Percentiles rank a stretch among this genome's conserved stretches.
phyloP scores from a whole-genome alignment of 1,284 basidiomycete genomes.

The Fomitopsis pinicola region DNA sequence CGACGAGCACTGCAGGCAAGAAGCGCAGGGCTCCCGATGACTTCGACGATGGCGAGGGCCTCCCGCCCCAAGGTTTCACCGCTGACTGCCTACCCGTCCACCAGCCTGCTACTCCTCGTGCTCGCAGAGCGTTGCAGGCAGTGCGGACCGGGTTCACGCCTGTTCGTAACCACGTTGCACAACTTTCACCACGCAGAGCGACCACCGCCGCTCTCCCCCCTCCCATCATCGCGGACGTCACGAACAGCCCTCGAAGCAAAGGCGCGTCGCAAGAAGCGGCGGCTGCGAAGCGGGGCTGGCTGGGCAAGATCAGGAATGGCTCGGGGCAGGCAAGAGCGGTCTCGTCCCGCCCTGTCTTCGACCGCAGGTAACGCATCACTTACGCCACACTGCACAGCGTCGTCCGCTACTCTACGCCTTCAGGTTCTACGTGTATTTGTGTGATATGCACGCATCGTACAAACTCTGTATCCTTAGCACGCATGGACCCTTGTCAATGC shows the following conservation, averaged over 20 bases:
- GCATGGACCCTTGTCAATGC: neutral
- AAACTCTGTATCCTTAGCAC: neutral
- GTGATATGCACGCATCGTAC: neutral
- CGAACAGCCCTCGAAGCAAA: constrained; percentile 53
- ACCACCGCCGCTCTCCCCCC: constrained; percentile 18
- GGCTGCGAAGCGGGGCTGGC: constrained; percentile 26
- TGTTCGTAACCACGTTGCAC: constrained; percentile 42
- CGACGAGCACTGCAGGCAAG: constrained; percentile 36
- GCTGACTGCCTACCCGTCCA: constrained; percentile 37
- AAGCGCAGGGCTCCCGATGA: constrained; percentile 73
- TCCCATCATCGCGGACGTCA: constrained; percentile 53
- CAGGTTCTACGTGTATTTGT: neutral
- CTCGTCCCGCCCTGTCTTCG: constrained; percentile 1
- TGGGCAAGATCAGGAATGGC: constrained; percentile 27
- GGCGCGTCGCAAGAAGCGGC: constrained; percentile 21
- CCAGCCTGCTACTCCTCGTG: constrained; percentile 50
- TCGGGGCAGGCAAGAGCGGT: constrained; percentile 7
- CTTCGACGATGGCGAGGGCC: constrained; percentile 49
- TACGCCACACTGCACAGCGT: neutral
- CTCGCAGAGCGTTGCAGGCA: constrained; percentile 50
- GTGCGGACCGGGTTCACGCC: constrained; percentile 70
- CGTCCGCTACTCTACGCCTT: neutral
- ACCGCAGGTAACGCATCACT: neutral
- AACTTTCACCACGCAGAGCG: constrained; percentile 20
- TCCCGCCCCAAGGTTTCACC: constrained; percentile 61